Evolutionary conservation across 768 basidiomycete genomes (phyloP), one percentile per base, ranked within the genome.

Genomic region (Atractiella rhizophila): DNA sequence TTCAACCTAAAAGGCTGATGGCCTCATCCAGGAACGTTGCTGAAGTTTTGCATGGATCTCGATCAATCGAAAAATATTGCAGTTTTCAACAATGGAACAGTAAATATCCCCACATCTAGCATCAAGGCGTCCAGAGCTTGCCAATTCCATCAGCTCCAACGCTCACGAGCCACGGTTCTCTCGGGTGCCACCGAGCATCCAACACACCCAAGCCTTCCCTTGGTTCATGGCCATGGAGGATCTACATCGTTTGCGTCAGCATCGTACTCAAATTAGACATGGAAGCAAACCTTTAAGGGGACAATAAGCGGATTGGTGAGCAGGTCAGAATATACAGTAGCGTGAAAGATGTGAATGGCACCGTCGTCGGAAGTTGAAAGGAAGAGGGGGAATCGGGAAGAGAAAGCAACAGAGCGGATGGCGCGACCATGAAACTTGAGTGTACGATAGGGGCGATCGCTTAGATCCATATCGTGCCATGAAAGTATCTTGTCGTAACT

Each of bases 401-500:
- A 86, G 68, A 88, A 98, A 45, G 77, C 73, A 37, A 96, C 64
- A 9, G 81, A 77, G 42, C 91, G 79, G 44, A 98, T 76, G 20
- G 91, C 91, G 47, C 77, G 75, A 4, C 77, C 64, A 61, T 98
- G 91, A 58, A 96, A 96, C 46, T 85, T 39, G 51, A 98, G 63
- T 40, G 91, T 72, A 62, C 91, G 94, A 68, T 88, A 98, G 1
- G 91, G 91, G 58, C 88, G 91, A 48, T 80, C 76, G 51, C 76
- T 81, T 41, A 98, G 71, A 54, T 96, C 91, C 49, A 98, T 65
- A 63, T 98, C 91, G 59, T 96, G 96, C 91, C 91, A 98, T 58
- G 83, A 86, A 13, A 98, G 63, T 59, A 94, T 91, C 51, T 79
- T 75, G 63, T 98, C 91, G 59, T 96, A 96, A 35, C 82, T 82